Conservation (phyloP, 805 yeast species). For the Teunomyces aglyptinius region DNA sequence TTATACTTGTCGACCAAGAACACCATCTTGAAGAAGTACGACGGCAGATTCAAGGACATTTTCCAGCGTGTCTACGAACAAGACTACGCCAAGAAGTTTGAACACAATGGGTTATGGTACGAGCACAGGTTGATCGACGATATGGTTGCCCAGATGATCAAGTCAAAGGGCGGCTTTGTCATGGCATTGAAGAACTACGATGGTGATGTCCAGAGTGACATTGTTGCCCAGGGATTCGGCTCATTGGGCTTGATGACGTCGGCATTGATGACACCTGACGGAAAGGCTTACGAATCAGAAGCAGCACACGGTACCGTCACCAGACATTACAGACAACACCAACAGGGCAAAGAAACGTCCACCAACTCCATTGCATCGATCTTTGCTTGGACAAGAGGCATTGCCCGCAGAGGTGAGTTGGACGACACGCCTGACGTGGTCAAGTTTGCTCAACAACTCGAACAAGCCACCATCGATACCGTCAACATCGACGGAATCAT, state of each 20-base stretch:
- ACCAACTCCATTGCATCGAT: conserved; percentile 97
- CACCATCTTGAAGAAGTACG: conserved; percentile 90
- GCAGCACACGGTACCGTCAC: conserved; percentile 99
- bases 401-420: conserved; percentile 86
- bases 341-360: conserved; percentile 94
- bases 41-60: conserved; percentile 92
- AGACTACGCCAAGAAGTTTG: conserved; percentile 70
- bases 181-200: conserved; percentile 97
- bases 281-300: conserved; percentile 91
- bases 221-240: conserved; percentile 98
- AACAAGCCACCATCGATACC: conserved; percentile 81
- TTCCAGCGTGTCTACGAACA: conserved; percentile 77
- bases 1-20: conserved; percentile 89
- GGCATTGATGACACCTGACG: conserved; percentile 94
- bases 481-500: conserved; percentile 81
- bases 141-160: conserved; percentile 98
- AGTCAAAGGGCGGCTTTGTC: conserved; percentile 91
- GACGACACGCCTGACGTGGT: conserved; percentile 85
- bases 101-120: conserved; percentile 83
- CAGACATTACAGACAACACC: conserved; percentile 93
- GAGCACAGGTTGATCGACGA: conserved; percentile 97
- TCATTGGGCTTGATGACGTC: conserved; percentile 97
- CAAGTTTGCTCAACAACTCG: conserved; percentile 73
- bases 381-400: conserved; percentile 95
- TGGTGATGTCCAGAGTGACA: conserved; percentile 96